phyloP scores from a whole-genome alignment of 2,329 filamentous ascomycete species.

The Chaetomium sp. region DNA sequence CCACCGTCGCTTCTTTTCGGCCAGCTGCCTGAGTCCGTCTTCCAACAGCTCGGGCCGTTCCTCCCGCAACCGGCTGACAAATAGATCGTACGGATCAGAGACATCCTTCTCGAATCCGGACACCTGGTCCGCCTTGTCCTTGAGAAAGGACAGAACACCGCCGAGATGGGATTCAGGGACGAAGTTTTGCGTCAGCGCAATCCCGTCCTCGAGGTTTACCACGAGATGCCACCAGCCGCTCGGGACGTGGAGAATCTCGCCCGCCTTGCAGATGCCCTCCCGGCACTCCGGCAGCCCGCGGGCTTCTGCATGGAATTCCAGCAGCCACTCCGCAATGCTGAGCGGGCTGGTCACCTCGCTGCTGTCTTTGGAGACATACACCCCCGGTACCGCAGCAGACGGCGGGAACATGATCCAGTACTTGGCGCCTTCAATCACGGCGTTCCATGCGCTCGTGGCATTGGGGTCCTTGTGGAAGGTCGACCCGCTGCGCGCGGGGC shows the following conservation, averaged over 20 bases:
- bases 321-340: conserved; percentile 93
- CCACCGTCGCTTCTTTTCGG: conserved; percentile 78
- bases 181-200: conserved; percentile 94
- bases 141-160: conserved; percentile 72
- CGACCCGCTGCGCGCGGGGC: conserved; percentile 78
- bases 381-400: conserved; percentile 71
- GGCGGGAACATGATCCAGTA: conserved; percentile 99
- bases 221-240: conserved; percentile 97
- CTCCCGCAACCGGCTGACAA: conserved; percentile 60
- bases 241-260: conserved; percentile 87
- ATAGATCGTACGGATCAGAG: conserved; percentile 65
- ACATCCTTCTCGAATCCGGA: conserved; percentile 75
- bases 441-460: conserved; percentile 82
- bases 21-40: conserved; percentile 57
- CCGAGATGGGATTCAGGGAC: conserved; percentile 69
- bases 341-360: conserved; percentile 91
- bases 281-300: conserved; percentile 67
- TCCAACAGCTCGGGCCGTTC: conserved; percentile 61
- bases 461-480: conserved; percentile 88
- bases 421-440: conserved; percentile 80
- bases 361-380: conserved; percentile 82
- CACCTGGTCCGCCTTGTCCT: conserved; percentile 76
- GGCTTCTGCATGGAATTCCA: conserved; percentile 82
- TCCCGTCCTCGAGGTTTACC: conserved; percentile 75
- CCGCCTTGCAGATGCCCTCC: conserved; percentile 76